Base-by-base conservation (phyloP, 805 yeast species). In the Saturnispora ahearnii region DNA sequence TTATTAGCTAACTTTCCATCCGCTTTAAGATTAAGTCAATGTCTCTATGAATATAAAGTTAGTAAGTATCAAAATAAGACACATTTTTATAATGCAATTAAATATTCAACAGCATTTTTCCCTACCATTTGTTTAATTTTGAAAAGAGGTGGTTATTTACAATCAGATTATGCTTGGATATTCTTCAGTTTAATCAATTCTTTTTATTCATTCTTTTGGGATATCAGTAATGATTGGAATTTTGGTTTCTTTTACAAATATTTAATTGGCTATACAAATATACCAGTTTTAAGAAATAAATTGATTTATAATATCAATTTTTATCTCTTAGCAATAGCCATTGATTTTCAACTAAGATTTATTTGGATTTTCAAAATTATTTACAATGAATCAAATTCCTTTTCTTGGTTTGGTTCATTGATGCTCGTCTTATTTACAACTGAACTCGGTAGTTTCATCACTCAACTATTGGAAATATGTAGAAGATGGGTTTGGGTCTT, bases 401-500 rank as follows among this genome's bases (percentile, higher is more conserved):
- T 45, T 1, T 52, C 56, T 1, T 5, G 31, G 3, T 41, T 57
- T 22, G 55, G 59, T 1, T 51, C 48, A 13, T 51, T 57, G 24
- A 62, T 61, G 28, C 52, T 59, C 46, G 54, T 57, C 6, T 52
- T 68, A 33, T 63, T 61, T 42, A 65, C 67, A 24, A 72, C 77
- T 24, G 85, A 77, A 55, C 64, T 73, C 28, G 90, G 93, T 1
- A 74, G 81, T 50, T 83, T 85, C 54, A 65, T 77, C 10, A 68
- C 87, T 49, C 93, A 90, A 59, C 56, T 78, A 3, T 65, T 90
- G 48, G 99, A 93, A 62, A 71, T 93, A 6, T 56, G 82, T 8
- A 74, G 99, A 67, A 76, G 99, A 61, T 87, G 90, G 80, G 66
- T 88, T 46, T 93, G 99, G 99, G 78, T 89, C 40, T 76, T 87